A percentile compares a stretch with the other conserved stretches of the same genome.
phyloP scores from a whole-genome alignment of 2,329 filamentous ascomycete species.

The Sclerotinia glacialis region DNA sequence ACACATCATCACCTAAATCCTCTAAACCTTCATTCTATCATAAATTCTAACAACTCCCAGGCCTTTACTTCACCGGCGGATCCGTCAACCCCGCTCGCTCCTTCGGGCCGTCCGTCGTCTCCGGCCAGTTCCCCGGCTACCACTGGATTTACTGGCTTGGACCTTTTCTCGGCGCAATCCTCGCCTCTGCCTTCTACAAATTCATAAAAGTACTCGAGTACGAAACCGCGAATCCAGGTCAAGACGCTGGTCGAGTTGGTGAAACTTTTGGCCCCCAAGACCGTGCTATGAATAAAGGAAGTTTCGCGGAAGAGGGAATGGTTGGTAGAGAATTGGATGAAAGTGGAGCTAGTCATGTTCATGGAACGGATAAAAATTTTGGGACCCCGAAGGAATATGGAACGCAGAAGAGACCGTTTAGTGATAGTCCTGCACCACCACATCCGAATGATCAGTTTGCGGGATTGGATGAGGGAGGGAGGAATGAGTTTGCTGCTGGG shows the following conservation, averaged over 20 bases:
- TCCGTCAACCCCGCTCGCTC: slow-evolving; percentile 49
- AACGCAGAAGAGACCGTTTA: slow-evolving; percentile 21
- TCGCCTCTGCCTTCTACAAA: slow-evolving; percentile 51
- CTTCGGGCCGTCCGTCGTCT: slow-evolving; percentile 48
- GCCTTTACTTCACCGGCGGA: slow-evolving; percentile 49
- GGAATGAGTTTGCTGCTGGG: not conserved
- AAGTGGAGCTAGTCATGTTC: not conserved
- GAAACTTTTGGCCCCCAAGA: not conserved
- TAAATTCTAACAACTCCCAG: slow-evolving; percentile 26
- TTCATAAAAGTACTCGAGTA: slow-evolving; percentile 52
- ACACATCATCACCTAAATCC: not conserved
- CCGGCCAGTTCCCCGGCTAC: slow-evolving; percentile 43
- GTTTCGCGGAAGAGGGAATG: not conserved
- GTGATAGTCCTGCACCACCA: slow-evolving; percentile 27
- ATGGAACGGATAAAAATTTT: not conserved
- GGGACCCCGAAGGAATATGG: slow-evolving; percentile 4
- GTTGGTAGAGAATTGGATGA: slow-evolving; percentile 4
- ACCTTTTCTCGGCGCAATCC: slow-evolving; percentile 48
- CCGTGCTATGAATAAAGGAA: not conserved
- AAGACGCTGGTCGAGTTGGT: slow-evolving; percentile 23
- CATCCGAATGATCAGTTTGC: slow-evolving; percentile 33
- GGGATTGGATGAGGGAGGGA: not conserved
- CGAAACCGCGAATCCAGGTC: slow-evolving; percentile 44
- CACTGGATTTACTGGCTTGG: slow-evolving; percentile 53
- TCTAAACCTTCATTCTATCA: not conserved